Percentiles rank a stretch among this genome's conserved stretches.
phyloP scores from a whole-genome alignment of 495 filamentous ascomycete species.

The Penicillium roqueforti region DNA sequence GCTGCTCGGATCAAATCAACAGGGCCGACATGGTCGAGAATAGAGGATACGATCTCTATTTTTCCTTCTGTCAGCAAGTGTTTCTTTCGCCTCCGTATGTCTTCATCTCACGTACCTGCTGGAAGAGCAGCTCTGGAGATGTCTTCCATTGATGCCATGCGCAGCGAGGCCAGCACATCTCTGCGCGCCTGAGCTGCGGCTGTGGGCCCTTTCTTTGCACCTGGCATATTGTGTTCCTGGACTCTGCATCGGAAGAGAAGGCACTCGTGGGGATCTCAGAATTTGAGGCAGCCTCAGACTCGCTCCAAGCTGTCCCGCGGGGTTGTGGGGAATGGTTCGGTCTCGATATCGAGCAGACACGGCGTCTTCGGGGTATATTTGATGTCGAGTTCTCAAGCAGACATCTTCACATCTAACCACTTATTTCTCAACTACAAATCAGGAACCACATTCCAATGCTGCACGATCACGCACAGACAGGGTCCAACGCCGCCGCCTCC shows the following conservation, averaged over 20 bases:
- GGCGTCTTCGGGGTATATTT: not conserved
- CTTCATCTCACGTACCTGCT: slow-evolving; percentile 54
- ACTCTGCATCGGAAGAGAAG: slow-evolving; percentile 31
- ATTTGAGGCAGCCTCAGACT: not conserved
- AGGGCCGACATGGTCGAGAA: slow-evolving; percentile 84
- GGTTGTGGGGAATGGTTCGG: not conserved
- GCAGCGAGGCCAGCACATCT: slow-evolving; percentile 68
- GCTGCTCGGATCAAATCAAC: slow-evolving; percentile 81
- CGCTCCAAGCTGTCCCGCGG: slow-evolving; percentile 2
- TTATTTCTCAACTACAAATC: slow-evolving; percentile 1
- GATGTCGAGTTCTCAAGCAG: not conserved
- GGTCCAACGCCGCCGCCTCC: slow-evolving; percentile 6
- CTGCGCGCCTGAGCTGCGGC: slow-evolving; percentile 45
- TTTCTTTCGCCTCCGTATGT: not conserved
- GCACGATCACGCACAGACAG: slow-evolving; percentile 6
- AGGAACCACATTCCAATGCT: slow-evolving; percentile 4
- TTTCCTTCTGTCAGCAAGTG: slow-evolving; percentile 11
- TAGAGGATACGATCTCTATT: slow-evolving; percentile 79
- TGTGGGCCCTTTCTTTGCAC: slow-evolving; percentile 57
- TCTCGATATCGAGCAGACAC: not conserved
- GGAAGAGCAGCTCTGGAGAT: slow-evolving; percentile 71
- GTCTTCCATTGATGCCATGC: slow-evolving; percentile 69
- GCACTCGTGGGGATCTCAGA: slow-evolving; percentile 5
- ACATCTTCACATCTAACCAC: not conserved
- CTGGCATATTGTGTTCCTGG: slow-evolving; percentile 49